These are phyloP conservation scores for Venustampulla echinocandica DNA, from an alignment of 495 filamentous ascomycete species.

Conservation along the genomic window DNA sequence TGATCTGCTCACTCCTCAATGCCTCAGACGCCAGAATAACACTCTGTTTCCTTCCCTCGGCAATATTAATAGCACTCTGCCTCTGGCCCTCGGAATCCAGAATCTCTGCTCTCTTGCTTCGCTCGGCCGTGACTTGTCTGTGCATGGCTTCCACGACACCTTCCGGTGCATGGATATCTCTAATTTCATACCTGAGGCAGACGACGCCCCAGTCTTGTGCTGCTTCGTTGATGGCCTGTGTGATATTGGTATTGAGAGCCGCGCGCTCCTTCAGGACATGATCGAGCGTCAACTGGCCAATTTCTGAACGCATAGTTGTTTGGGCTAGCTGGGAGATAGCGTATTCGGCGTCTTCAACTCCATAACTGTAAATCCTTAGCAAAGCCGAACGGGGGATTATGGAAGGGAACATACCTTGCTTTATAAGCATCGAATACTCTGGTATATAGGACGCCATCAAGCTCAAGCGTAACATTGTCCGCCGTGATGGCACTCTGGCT, in stretches of 20 bases:
- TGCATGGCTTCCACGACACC: constrained; percentile 96
- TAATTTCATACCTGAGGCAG: constrained; percentile 93
- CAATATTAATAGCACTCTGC: constrained; percentile 96
- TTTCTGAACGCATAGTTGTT: constrained; percentile 97
- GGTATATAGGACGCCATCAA: constrained; percentile 93
- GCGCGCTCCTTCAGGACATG: constrained; percentile 96
- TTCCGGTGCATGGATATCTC: constrained; percentile 93
- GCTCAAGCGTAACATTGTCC: constrained; percentile 93
- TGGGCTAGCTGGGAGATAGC: constrained; percentile 96
- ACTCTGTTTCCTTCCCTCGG: constrained; percentile 90
- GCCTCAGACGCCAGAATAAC: constrained; percentile 95
- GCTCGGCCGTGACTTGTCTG: constrained; percentile 91
- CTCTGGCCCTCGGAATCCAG: constrained; percentile 92
- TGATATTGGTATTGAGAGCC: constrained; percentile 94
- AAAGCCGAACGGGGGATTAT: neutral
- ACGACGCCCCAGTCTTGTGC: constrained; percentile 94
- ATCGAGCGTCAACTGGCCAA: constrained; percentile 91
- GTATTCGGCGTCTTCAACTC: constrained; percentile 97
- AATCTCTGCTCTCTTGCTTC: constrained; percentile 94
- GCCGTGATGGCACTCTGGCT: constrained; percentile 95
- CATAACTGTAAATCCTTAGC: constrained; percentile 54
- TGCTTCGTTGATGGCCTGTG: constrained; percentile 94
- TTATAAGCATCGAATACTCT: constrained; percentile 96
- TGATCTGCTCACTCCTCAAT: constrained; percentile 82
- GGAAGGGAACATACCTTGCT: constrained; percentile 55